Evolutionary conservation across 2,329 filamentous ascomycete species (phyloP), one percentile per base, ranked within the genome.

Genomic region (Acarospora socialis): DNA sequence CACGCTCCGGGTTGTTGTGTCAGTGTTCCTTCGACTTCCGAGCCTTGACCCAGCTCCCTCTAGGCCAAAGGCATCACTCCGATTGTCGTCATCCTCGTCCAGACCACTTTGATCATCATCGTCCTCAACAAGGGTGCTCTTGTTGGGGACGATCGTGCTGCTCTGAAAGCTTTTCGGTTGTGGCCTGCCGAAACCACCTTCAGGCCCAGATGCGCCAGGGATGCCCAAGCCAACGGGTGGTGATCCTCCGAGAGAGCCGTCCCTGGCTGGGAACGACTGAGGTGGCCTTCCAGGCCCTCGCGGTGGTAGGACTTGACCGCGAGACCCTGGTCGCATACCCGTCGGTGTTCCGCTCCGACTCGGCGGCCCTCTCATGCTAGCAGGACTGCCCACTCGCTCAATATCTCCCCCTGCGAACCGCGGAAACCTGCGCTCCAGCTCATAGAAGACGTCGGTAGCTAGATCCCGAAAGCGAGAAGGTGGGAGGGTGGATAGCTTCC

Each of bases 81-180:
- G 67, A 30, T 65, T 65, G 42, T 67, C 61, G 38, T 74, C 58
- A 50, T 59, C 59, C 29, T 70, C 71, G 10, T 70, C 68, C 13
- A 57, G 59, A 13, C 64, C 66, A 34, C 59, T 61, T 36, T 59
- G 59, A 41, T 82, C 81, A 44, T 92, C 84, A 43, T 92, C 86
- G 51, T 95, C 90, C 54, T 98, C 90, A 1, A 95, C 74, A 77
- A 95, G 86, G 1, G 81, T 94, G 48, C 87, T 92, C 59, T 95
- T 98, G 52, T 94, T 95, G 1, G 90, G 90, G 19, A 95, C 80
- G 47, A 95, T 92, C 0, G 84, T 95, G 51, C 92, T 95, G 51
- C 80, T 87, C 51, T 93, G 86, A 43, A 92, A 84, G 21, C 84
- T 84, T 51, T 92, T 93, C 10, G 81, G 79, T 43, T 81, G 71